These are phyloP conservation scores for Pilasporangium apinafurcum DNA, from an alignment of 352 stramenopile genomes.

Conservation along the genomic window DNA sequence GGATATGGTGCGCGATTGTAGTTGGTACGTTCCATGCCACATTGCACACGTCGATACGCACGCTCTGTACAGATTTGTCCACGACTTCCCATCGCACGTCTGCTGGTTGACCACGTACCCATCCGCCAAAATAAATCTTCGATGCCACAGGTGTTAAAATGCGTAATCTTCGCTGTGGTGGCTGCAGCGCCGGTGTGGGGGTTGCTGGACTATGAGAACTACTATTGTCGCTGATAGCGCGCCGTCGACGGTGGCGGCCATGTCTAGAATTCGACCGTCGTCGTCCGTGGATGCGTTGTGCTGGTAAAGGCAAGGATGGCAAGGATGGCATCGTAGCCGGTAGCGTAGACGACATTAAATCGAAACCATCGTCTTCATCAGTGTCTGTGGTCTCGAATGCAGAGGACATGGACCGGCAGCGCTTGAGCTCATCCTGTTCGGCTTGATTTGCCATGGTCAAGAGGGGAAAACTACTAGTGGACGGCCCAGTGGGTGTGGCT, in stretches of 20 bases:
- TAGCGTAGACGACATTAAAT: constrained; percentile 29
- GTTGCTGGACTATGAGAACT: constrained; percentile 16
- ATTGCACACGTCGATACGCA: constrained; percentile 86
- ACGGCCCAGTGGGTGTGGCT: no score
- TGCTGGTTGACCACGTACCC: constrained; percentile 71
- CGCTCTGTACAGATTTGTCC: constrained; percentile 55
- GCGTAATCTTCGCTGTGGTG: constrained; percentile 30
- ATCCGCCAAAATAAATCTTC: constrained; percentile 44
- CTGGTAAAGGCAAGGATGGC: constrained; percentile 4
- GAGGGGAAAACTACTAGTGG: no score
- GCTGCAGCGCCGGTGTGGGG: constrained; percentile 6
- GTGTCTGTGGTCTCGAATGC: constrained; percentile 55
- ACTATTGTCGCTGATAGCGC: constrained; percentile 18
- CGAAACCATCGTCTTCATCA: constrained; percentile 21
- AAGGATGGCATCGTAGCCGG: constrained; percentile 13
- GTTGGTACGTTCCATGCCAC: constrained; percentile 74
- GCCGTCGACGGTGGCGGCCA: constrained; percentile 16
- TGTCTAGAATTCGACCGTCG: constrained; percentile 24
- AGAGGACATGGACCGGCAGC: constrained; percentile 53
- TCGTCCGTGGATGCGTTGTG: constrained; percentile 12
- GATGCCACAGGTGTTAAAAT: constrained; percentile 44
- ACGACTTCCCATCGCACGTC: constrained; percentile 77
- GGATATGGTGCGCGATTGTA: constrained; percentile 58
- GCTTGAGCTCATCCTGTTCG: constrained; percentile 8
- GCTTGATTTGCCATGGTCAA: no score